These are phyloP conservation scores for Chytridium lagenaria DNA, from an alignment of 371 early-diverging fungal genomes.

Conservation along the genomic window DNA sequence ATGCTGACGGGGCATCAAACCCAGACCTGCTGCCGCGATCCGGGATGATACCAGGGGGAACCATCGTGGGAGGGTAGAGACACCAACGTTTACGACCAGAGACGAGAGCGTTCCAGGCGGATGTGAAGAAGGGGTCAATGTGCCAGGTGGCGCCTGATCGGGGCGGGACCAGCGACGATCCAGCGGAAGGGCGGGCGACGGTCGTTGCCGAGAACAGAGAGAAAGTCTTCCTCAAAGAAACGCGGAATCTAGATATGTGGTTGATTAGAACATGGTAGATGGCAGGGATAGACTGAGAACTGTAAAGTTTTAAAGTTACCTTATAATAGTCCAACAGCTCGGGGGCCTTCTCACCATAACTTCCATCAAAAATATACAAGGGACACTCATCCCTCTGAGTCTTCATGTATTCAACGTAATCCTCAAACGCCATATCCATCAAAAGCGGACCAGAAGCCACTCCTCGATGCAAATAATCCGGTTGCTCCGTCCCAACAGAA, in stretches of 20 bases:
- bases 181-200: conserved; percentile 37
- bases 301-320: conserved; percentile 22
- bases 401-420: conserved; percentile 35
- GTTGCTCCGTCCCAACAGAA: conserved; percentile 19
- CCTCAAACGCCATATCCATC: conserved; percentile 28
- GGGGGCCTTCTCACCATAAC: conserved; percentile 33
- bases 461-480: neutral
- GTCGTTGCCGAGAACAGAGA: conserved; percentile 14
- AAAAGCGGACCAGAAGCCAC: conserved; percentile 5
- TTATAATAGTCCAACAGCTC: conserved; percentile 27
- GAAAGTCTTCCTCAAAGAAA: conserved; percentile 18
- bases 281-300: too few relatives aligned
- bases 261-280: conserved; percentile 1
- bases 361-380: conserved; percentile 42
- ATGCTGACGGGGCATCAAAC: neutral
- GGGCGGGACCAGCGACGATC: conserved; percentile 40
- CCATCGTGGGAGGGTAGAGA: conserved; percentile 38
- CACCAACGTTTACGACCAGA: conserved; percentile 40
- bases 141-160: conserved; percentile 38
- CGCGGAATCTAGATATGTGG: conserved; percentile 13
- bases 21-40: neutral
- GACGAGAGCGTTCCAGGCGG: conserved; percentile 45
- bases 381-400: conserved; percentile 41
- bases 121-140: conserved; percentile 37
- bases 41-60: neutral